Percentiles rank a stretch among this genome's conserved stretches.
These are phyloP conservation scores for Schizothecium vesticola DNA, from an alignment of 495 filamentous ascomycete species.

Conservation along the genomic window DNA sequence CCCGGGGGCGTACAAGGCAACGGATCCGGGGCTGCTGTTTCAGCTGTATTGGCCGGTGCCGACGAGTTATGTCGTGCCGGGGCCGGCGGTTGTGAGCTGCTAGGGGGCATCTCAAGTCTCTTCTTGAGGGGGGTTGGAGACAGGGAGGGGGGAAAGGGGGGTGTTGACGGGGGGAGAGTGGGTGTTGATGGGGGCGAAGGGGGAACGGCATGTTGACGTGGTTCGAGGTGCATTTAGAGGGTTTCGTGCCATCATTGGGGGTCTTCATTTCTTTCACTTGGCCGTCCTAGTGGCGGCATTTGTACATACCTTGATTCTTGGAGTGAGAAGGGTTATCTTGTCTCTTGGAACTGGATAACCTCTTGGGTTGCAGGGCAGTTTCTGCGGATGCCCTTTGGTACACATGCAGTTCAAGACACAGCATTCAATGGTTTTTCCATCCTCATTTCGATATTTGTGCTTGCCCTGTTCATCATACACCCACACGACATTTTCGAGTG, in stretches of 20 bases:
- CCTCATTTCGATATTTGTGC: too few species aligned
- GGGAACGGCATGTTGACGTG: too few species aligned
- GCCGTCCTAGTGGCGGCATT: neutral
- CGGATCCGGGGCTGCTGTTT: constrained; percentile 43
- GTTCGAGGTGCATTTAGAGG: neutral
- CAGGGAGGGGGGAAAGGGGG: neutral
- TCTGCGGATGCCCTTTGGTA: too few species aligned
- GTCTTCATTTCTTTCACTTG: neutral
- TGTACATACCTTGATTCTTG: neutral
- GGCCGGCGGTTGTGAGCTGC: constrained; percentile 26
- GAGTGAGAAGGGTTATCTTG: neutral
- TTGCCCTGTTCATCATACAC: too few species aligned
- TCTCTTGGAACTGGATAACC: neutral
- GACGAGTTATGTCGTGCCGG: constrained; percentile 34
- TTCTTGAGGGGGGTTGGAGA: too few species aligned
- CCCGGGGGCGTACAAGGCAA: constrained; percentile 41
- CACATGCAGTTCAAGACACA: neutral
- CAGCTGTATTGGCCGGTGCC: constrained; percentile 41
- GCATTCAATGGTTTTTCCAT: too few species aligned
- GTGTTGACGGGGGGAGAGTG: neutral
- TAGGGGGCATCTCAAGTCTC: too few species aligned
- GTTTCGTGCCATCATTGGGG: neutral
- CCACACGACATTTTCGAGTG: too few species aligned
- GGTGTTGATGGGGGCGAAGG: too few species aligned
- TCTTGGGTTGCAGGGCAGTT: too few species aligned